Conservation (phyloP, 73 alveolate species). For the Diophrys sp. region DNA sequence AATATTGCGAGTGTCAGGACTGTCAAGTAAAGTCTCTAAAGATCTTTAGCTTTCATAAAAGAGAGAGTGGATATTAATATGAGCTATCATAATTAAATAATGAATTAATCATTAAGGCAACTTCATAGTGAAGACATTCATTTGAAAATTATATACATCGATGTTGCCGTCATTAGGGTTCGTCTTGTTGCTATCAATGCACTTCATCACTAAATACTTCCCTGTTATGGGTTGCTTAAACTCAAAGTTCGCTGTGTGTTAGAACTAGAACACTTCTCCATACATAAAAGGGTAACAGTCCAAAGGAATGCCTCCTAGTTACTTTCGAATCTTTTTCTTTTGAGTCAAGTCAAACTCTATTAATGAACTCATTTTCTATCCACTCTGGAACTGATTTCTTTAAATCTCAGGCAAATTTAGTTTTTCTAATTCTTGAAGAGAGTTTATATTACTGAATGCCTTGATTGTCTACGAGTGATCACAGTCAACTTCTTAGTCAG, state of each 20-base stretch:
- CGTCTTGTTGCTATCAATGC: conserved; percentile 33
- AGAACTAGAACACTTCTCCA: conserved; percentile 6
- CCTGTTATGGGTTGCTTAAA: conserved; percentile 33
- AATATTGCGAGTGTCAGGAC: too few species aligned
- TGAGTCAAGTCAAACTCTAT: conserved; percentile 30
- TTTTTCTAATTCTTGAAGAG: conserved; percentile 11
- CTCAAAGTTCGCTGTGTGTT: conserved; percentile 14
- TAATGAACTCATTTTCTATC: conserved; percentile 10
- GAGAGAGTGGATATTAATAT: too few species aligned
- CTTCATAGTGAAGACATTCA: too few species aligned
- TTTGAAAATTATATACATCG: too few species aligned
- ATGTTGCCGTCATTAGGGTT: conserved; percentile 23
- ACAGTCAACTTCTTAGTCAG: conserved; percentile 26
- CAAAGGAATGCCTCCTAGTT: neutral
- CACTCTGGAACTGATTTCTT: neutral
- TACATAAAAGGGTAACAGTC: conserved; percentile 46
- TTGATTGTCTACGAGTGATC: conserved; percentile 6
- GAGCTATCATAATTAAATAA: too few species aligned
- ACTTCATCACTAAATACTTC: conserved; percentile 18
- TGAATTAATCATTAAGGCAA: too few species aligned
- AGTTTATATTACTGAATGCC: conserved; percentile 3
- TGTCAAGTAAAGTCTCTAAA: too few species aligned
- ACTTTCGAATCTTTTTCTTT: conserved; percentile 3
- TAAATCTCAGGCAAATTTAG: conserved; percentile 13
- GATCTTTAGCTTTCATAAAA: too few species aligned